Base-by-base conservation (phyloP, 257 asterid genomes). In the Nemophila menziesii region DNA sequence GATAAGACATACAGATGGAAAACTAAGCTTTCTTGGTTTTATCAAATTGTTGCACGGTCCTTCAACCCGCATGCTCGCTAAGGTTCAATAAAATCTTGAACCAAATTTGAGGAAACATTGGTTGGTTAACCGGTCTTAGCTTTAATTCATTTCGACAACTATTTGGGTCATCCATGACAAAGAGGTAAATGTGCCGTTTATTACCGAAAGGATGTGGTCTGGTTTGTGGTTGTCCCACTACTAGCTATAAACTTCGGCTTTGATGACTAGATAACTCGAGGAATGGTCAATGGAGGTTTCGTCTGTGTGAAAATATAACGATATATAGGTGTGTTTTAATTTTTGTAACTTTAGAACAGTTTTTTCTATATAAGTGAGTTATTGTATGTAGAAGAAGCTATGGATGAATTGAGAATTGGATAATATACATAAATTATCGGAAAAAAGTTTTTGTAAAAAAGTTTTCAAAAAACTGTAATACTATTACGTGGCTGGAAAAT, bases 1-100 rank as follows among this genome's bases (percentile, higher is more conserved):
- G 70, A 43, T 82, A 51, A 62, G 79, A 53, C 81, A 52, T 33
- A 52, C 65, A 16, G 92, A 82, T 57, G 92, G 86, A 49, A 78
- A 72, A 60, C 77, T 78, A 22, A 70, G 80, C 51, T 70, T 65
- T 24, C 72, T 51, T 10, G 84, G 92, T 16, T 75, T 75, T 54
- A 56, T 62, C 24, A 69, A 60, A 58, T 52, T 82, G 54, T 51
- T 78, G 70, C 75, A 40, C 40, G 71, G 76, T 46, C 70, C 68
- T 19, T 75, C 72, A 24, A 50, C 71, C 57, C 27, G 71, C 49
- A 34, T 56, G 33, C 46, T 42, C 17, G 57, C 71, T 39, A 75
- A 76, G 69, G 73, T 26, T 43, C 61, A 51, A 9, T 70, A 58
- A 62, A 46, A 21, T 22, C 38, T 34, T n/a, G n/a, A 33, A 59